A percentile compares a stretch with the other conserved stretches of the same genome.
Conservation (phyloP, 352 stramenopile species). For the Phytophthora rubi region DNA sequence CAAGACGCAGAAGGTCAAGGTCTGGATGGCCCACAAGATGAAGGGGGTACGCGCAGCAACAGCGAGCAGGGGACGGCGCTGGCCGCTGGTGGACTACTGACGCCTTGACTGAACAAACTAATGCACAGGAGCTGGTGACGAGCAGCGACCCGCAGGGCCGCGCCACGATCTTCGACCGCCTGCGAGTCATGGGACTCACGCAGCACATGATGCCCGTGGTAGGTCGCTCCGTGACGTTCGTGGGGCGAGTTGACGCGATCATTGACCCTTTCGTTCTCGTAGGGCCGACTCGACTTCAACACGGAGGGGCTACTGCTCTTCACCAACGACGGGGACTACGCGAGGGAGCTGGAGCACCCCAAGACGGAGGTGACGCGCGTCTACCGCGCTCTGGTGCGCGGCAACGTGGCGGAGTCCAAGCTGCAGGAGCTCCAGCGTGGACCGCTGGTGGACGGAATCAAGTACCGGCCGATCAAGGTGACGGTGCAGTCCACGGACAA, state of each 20-base stretch:
- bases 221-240: slow-evolving; percentile 10
- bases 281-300: slow-evolving; percentile 93
- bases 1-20: slow-evolving; percentile 51
- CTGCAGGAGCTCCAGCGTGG: slow-evolving; percentile 76
- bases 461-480: slow-evolving; percentile 79
- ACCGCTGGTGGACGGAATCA: slow-evolving; percentile 84
- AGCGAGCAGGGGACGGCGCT: not conserved
- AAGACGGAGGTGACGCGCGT: slow-evolving; percentile 73
- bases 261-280: not conserved
- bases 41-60: slow-evolving; percentile 46
- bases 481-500: slow-evolving; percentile 82
- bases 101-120: too few species aligned
- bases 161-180: slow-evolving; percentile 89
- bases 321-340: slow-evolving; percentile 92
- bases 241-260: not conserved
- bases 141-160: slow-evolving; percentile 78
- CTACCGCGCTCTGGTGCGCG: slow-evolving; percentile 88
- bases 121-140: slow-evolving; percentile 76
- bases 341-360: slow-evolving; percentile 88
- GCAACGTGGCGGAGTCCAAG: slow-evolving; percentile 83
- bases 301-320: slow-evolving; percentile 93
- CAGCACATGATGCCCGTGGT: slow-evolving; percentile 92
- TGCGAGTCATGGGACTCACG: slow-evolving; percentile 80
- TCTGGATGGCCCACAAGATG: slow-evolving; percentile 92
- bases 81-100: not conserved